phyloP scores from a whole-genome alignment of 2,329 filamentous ascomycete species.

The Botrytis tulipae region DNA sequence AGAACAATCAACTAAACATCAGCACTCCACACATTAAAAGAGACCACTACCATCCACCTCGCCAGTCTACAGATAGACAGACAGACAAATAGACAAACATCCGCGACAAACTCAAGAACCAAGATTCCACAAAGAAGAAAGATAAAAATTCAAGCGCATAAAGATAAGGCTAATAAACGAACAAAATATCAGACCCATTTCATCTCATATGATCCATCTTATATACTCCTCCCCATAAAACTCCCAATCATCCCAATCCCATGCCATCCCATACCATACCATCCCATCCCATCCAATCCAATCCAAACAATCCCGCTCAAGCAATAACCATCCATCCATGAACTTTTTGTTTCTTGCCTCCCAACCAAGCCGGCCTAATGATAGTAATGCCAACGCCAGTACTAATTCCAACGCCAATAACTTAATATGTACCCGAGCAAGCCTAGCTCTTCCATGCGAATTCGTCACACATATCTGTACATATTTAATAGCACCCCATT shows the following conservation, averaged over 20 bases:
- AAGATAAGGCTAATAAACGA: background rate
- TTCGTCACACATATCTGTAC: constrained; percentile 3
- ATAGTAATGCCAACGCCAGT: background rate
- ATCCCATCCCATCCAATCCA: background rate
- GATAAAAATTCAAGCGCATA: background rate
- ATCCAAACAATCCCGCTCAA: background rate
- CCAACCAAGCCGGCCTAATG: background rate
- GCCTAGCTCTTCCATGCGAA: background rate
- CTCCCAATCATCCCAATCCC: background rate
- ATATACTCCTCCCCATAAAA: background rate
- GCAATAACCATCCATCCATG: no score
- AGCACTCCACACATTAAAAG: background rate
- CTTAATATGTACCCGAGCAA: background rate
- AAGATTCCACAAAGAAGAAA: background rate
- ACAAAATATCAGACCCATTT: background rate
- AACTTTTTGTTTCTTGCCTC: background rate
- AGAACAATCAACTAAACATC: background rate
- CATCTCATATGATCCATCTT: no score
- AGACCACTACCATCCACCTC: no score
- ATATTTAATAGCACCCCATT: background rate
- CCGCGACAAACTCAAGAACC: background rate
- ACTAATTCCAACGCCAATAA: background rate
- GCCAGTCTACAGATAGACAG: no score
- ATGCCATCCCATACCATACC: background rate
- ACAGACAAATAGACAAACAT: background rate